These are phyloP conservation scores for Xylaria sp. DNA, from an alignment of 2,329 filamentous ascomycete genomes.

Conservation along the genomic window DNA sequence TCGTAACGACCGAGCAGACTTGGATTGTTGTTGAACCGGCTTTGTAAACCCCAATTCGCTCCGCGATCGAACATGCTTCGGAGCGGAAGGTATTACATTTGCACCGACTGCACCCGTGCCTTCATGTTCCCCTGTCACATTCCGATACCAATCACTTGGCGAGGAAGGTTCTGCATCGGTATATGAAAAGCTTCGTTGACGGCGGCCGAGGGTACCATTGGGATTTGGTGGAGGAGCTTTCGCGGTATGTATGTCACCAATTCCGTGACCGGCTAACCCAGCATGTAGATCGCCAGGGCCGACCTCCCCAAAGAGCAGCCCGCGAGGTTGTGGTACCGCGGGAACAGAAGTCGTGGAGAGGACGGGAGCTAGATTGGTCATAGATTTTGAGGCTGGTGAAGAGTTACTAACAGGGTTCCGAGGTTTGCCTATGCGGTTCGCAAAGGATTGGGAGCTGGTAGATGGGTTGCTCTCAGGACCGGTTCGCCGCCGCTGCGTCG, in stretches of 20 bases:
- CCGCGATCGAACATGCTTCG: constrained; percentile 57
- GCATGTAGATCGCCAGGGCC: constrained; percentile 62
- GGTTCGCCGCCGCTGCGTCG: constrained; percentile 54
- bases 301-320: constrained; percentile 78
- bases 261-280: constrained; percentile 64
- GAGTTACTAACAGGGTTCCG: constrained; percentile 45
- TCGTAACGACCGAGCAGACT: constrained; percentile 41
- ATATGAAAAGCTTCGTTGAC: constrained; percentile 62
- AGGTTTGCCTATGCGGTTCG: constrained; percentile 63
- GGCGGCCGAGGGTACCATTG: constrained; percentile 53
- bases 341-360: constrained; percentile 36
- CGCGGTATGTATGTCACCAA: constrained; percentile 58
- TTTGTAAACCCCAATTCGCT: constrained; percentile 62
- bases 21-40: constrained; percentile 40
- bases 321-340: constrained; percentile 46
- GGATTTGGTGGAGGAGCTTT: constrained; percentile 76
- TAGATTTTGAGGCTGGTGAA: constrained; percentile 50
- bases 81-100: constrained; percentile 42
- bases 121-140: constrained; percentile 29
- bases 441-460: constrained; percentile 63
- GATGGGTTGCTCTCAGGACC: constrained; percentile 58
- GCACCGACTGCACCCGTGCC: constrained; percentile 27
- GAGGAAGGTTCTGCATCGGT: constrained; percentile 65
- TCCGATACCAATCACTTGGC: constrained; percentile 58
- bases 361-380: constrained; percentile 48